Evolutionary conservation across 2,329 filamentous ascomycete genomes (phyloP), one percentile per base, ranked within the genome.

Genomic region (Simplicillium sp.): DNA sequence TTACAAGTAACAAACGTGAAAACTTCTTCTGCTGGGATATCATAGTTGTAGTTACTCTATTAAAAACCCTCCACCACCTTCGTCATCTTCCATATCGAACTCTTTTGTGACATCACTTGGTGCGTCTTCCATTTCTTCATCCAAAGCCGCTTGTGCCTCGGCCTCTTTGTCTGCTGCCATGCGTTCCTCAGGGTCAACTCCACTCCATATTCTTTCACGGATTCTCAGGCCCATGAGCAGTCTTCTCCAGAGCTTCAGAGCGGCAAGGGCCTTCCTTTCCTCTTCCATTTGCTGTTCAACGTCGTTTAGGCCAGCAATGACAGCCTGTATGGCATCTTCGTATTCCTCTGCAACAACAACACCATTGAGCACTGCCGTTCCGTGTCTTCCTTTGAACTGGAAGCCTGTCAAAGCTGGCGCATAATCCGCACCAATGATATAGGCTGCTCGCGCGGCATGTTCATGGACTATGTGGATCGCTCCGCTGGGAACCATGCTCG

Each of bases 371-470:
- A 96, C 73, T 1, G 92, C 88, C 3, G 87, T 96, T 13, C 90
- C 90, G 42, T 87, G 81, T 3, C 87, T 77, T 1, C 88, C 88
- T 54, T 79, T 82, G 64, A 97, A 98, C 31, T 82, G 73, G 54
- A 97, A 98, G 0, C 90, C 90, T 1, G 83, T 92, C 5, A 98
- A 77, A 0, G 92, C 92, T 28, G 90, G 87, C 3, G 87, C 87
- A 57, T 84, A 94, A 61, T 97, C 88, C 14, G 97, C 72, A 0
- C 81, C 81, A 1, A 96, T 60, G 2, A 89, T 64, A 42, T 75
- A 78, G 1, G 88, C 87, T 2, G 90, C 90, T 38, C 75, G 75
- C 2, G 75, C 68, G 1, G 85, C 82, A 38, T 82, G 53, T 36
- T 73, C 64, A 43, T 71, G 63, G 6, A 60, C 52, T 17, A 97